phyloP scores from a whole-genome alignment of 1,284 basidiomycete species.

The Ceratobasidium sp. region DNA sequence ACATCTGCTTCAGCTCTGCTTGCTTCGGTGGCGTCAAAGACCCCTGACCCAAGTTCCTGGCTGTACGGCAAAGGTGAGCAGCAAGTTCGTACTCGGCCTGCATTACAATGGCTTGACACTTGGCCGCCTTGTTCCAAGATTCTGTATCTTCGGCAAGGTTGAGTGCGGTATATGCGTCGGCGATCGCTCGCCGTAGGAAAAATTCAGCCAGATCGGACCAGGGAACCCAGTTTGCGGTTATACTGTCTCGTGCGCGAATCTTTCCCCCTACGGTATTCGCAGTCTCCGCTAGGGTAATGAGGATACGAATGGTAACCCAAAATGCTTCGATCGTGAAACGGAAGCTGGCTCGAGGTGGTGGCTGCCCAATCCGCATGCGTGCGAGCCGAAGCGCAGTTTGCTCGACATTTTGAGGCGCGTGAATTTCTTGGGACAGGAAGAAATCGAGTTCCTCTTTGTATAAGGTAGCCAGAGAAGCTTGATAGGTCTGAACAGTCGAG shows the following conservation, averaged over 20 bases:
- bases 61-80: background rate
- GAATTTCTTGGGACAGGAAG: too few relatives aligned
- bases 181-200: slow-evolving; percentile 52
- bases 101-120: slow-evolving; percentile 50
- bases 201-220: slow-evolving; percentile 55
- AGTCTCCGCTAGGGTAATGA: too few relatives aligned
- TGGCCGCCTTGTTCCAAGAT: slow-evolving; percentile 52
- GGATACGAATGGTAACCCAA: slow-evolving; percentile 55
- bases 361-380: slow-evolving; percentile 57
- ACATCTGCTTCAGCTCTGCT: too few relatives aligned
- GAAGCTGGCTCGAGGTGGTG: slow-evolving; percentile 61
- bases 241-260: too few relatives aligned
- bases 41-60: too few relatives aligned
- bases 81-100: slow-evolving; percentile 53
- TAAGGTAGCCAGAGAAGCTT: slow-evolving; percentile 58
- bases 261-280: too few relatives aligned
- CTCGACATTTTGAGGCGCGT: slow-evolving; percentile 49
- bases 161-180: slow-evolving; percentile 54
- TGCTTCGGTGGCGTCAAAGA: too few relatives aligned
- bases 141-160: slow-evolving; percentile 49
- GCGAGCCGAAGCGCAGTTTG: slow-evolving; percentile 58
- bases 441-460: slow-evolving; percentile 56
- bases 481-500: slow-evolving; percentile 62
- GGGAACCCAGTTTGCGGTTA: too few relatives aligned
- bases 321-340: slow-evolving; percentile 63